Conservation (phyloP, 306 rosid genomes). For the Coriaria nepalensis region DNA sequence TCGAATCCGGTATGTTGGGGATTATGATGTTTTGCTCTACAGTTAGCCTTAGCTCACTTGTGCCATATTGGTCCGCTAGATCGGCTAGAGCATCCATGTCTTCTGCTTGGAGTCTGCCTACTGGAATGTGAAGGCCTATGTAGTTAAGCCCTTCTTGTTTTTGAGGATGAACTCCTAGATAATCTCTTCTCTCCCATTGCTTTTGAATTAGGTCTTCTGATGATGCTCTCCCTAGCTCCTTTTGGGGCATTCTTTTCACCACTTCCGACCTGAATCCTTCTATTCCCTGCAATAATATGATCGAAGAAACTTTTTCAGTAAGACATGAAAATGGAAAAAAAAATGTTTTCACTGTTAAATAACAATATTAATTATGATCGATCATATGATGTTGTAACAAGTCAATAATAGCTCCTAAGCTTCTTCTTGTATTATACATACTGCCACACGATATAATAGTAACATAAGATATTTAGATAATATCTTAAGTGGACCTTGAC, state of each 20-base stretch:
- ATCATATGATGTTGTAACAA: too few species aligned
- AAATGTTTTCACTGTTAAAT: background rate
- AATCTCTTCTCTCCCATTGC: constrained; percentile 86
- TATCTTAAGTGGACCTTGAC: too few species aligned
- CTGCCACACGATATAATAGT: too few species aligned
- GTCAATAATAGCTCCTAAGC: too few species aligned
- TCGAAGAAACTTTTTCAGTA: background rate
- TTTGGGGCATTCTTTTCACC: constrained; percentile 65
- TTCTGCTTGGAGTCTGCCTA: constrained; percentile 81
- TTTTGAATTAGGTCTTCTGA: constrained; percentile 47
- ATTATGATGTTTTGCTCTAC: constrained; percentile 89
- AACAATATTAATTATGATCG: background rate
- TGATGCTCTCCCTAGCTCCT: constrained; percentile 56
- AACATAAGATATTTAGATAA: too few species aligned
- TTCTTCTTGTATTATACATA: too few species aligned
- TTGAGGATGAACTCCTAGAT: constrained; percentile 72
- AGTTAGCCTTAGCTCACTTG: constrained; percentile 66
- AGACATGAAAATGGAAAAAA: background rate
- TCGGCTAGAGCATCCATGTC: constrained; percentile 83
- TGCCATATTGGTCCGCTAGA: constrained; percentile 62
- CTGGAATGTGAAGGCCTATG: constrained; percentile 81
- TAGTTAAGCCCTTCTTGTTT: constrained; percentile 68
- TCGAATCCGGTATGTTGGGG: constrained; percentile 56
- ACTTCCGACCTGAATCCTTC: constrained; percentile 90
- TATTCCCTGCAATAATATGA: constrained; percentile 42